A percentile compares a stretch with the other conserved stretches of the same genome.
These are phyloP conservation scores for Neurospora sp. DNA, from an alignment of 495 filamentous ascomycete species.

Conservation along the genomic window DNA sequence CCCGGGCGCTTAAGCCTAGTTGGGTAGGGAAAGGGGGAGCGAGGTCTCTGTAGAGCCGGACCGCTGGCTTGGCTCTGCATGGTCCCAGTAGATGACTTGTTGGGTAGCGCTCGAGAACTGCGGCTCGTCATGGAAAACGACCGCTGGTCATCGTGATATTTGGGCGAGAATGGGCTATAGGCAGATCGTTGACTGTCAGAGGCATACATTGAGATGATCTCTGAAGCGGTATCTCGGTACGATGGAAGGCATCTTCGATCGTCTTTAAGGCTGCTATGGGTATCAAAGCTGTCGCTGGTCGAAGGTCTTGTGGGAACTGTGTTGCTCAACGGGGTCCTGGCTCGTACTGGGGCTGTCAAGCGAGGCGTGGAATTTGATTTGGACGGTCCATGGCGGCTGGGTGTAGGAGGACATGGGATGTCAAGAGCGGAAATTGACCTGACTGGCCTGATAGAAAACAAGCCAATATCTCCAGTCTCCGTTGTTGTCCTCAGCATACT, in stretches of 20 bases:
- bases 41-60: constrained; percentile 38
- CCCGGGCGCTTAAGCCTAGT: constrained; percentile 54
- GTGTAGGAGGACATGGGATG: constrained; percentile 5
- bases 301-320: neutral
- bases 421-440: constrained; percentile 26
- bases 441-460: constrained; percentile 45
- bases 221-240: constrained; percentile 33
- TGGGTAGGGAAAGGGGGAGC: constrained; percentile 54
- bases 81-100: constrained; percentile 43
- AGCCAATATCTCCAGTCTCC: constrained; percentile 57
- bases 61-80: constrained; percentile 32
- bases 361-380: neutral
- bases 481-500: constrained; percentile 64
- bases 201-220: constrained; percentile 38
- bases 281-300: neutral
- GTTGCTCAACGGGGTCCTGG: neutral
- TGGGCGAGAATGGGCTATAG: constrained; percentile 27
- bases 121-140: constrained; percentile 52
- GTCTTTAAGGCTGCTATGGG: constrained; percentile 5
- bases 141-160: constrained; percentile 32
- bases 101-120: constrained; percentile 38
- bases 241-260: constrained; percentile 29
- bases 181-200: constrained; percentile 33
- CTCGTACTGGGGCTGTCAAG: neutral
- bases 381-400: constrained; percentile 1